Evolutionary conservation across 2,329 filamentous ascomycete genomes (phyloP), one percentile per base, ranked within the genome.

Genomic region (Colletotrichum kahawae): DNA sequence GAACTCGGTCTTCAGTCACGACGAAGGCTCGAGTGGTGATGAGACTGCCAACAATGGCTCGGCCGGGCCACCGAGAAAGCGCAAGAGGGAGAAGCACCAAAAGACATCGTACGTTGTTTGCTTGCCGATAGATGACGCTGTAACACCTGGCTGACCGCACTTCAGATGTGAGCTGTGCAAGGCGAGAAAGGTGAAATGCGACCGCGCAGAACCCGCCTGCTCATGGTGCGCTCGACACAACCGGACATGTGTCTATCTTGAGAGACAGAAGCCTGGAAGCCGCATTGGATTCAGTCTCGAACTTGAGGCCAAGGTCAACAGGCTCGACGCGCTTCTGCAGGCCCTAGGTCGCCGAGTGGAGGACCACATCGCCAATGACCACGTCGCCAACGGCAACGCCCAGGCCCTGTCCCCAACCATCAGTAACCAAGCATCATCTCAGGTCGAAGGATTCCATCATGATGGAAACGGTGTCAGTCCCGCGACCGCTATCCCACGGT

Each of bases 151-250:
- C 56, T 67, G 36, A 54, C 75, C 29, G 16, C n/a, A 14, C 24
- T 38, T 16, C 76, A 86, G 85, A 74, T 87, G 85, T 78, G 85
- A 87, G 78, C 80, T 86, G 62, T 87, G 85, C 82, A 87, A 87
- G 79, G 84, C 84, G 31, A 82, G 85, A 60, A 87, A 87, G 78
- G 85, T 87, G 31, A 87, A 87, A 77, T 87, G 85, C 79, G 89
- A 91, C 79, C 88, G 89, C 71, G 85, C 86, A 38, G 89, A 91
- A 78, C 90, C 90, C 3, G 88, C 89, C n/a, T 94, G 93, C 83
- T 92, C 92, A 27, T 94, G 93, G 93, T 95, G 93, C 81, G 84
- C 90, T 65, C 90, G 92, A 66, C 93, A 94, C 82, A 89, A 89
- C 73, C 90, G 93, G 77, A 79, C 87, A 56, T 94, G 93, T 81